Conservation (phyloP, 192 early-diverging fungal species). For the Neocallimastix lanati region DNA sequence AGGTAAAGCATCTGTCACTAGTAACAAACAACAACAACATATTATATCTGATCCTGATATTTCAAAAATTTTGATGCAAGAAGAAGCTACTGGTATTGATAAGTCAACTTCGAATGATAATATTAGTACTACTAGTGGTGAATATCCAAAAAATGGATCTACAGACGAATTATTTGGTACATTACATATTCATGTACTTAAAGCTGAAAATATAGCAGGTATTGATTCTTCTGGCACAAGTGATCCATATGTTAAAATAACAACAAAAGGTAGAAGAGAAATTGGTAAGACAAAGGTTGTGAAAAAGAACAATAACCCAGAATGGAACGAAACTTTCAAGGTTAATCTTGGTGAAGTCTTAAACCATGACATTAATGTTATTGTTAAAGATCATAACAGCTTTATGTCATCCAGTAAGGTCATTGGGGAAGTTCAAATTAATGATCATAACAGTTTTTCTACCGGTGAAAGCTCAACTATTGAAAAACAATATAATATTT, state of each 20-base stretch:
- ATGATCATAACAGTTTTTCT: not conserved
- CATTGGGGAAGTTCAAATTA: not conserved
- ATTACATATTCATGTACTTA: constrained; percentile 36
- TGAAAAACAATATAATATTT: not conserved
- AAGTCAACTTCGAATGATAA: constrained; percentile 9
- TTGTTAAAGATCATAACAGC: constrained; percentile 51
- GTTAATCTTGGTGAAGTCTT: constrained; percentile 6
- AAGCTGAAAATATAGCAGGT: constrained; percentile 36
- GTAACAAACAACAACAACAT: not conserved
- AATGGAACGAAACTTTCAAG: constrained; percentile 29
- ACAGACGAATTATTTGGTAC: constrained; percentile 31
- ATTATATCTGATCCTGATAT: not conserved
- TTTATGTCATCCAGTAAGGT: constrained; percentile 8
- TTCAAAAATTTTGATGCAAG: too few relatives aligned
- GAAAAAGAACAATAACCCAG: constrained; percentile 50
- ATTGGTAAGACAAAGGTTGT: constrained; percentile 37
- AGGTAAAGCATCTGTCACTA: too few relatives aligned
- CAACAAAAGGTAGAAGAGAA: not conserved
- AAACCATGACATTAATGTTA: constrained; percentile 24
- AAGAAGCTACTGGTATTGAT: too few relatives aligned
- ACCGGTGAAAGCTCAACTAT: not conserved
- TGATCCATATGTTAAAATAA: constrained; percentile 57
- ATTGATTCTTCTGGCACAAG: constrained; percentile 52
- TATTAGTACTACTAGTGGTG: constrained; percentile 16
- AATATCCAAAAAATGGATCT: too few relatives aligned